Conservation (phyloP, 2,329 filamentous ascomycete genomes). For the Clonostachys chloroleuca region DNA sequence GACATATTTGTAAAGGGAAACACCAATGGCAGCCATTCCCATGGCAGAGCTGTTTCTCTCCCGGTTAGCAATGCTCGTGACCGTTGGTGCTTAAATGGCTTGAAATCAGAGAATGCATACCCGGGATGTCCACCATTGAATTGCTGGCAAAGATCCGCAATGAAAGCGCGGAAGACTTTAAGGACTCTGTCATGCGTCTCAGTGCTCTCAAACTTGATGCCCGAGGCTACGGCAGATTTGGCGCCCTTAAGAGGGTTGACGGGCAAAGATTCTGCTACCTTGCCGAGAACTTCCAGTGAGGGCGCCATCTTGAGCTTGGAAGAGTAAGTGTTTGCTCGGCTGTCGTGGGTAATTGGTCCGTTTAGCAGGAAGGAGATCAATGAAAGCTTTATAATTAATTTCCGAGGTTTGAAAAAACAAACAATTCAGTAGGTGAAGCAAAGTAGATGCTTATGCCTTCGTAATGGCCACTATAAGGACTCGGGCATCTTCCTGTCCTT, state of each 20-base stretch:
- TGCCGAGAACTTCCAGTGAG: background rate
- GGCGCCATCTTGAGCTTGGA: background rate
- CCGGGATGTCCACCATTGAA: conserved; percentile 69
- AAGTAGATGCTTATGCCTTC: too few relatives aligned
- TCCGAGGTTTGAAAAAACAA: too few relatives aligned
- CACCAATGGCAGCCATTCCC: conserved; percentile 58
- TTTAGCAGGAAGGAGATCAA: too few relatives aligned
- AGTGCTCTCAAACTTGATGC: background rate
- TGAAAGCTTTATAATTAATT: too few relatives aligned
- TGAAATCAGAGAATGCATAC: conserved; percentile 26
- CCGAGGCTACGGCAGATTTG: background rate
- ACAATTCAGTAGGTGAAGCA: too few relatives aligned
- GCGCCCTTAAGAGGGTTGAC: background rate
- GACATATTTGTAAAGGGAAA: conserved; percentile 55
- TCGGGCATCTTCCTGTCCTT: too few relatives aligned
- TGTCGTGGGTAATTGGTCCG: too few relatives aligned
- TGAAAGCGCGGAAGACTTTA: conserved; percentile 55
- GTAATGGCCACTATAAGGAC: too few relatives aligned
- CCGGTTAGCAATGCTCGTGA: background rate
- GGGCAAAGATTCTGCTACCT: background rate
- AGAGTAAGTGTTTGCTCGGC: too few relatives aligned
- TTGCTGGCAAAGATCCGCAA: conserved; percentile 66
- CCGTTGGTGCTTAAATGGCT: background rate
- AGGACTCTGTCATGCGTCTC: conserved; percentile 40
- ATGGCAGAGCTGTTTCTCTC: conserved; percentile 30